Evolutionary conservation across 352 stramenopile species (phyloP).

Genomic region (Phytopythium aichiense): DNA sequence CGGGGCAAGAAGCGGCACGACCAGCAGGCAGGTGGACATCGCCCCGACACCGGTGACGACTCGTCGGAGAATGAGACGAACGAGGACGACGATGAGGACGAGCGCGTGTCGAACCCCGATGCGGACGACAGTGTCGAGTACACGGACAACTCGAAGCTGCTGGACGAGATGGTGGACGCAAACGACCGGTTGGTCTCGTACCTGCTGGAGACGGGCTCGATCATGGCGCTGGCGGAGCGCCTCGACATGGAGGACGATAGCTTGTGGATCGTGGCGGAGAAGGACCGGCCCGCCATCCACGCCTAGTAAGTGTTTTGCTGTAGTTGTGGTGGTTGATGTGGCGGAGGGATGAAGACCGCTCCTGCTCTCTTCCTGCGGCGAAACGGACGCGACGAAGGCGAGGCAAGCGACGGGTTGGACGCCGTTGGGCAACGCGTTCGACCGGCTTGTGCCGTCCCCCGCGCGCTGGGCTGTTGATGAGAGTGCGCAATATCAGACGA

Average conservation of each 20-base stretch:
- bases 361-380: not conserved
- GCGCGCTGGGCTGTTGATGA: not conserved
- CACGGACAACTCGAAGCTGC: constrained; percentile 50
- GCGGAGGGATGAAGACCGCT: not conserved
- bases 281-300: constrained; percentile 83
- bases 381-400: not conserved
- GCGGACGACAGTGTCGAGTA: constrained; percentile 37
- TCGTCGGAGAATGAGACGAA: constrained; percentile 57
- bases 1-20: constrained; percentile 14
- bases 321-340: not conserved
- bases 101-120: constrained; percentile 18
- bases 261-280: constrained; percentile 78
- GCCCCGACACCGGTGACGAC: constrained; percentile 46
- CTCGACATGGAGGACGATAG: constrained; percentile 84
- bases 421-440: not conserved
- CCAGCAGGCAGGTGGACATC: constrained; percentile 23
- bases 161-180: constrained; percentile 81
- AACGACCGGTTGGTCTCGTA: constrained; percentile 87
- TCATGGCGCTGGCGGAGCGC: constrained; percentile 79
- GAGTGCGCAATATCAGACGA: not conserved
- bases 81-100: constrained; percentile 44
- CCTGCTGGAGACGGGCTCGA: constrained; percentile 79
- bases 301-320: constrained; percentile 22
- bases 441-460: not conserved
- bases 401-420: not conserved